Evolutionary conservation across 768 basidiomycete genomes (phyloP).

Genomic region (Leccinum sublutescens): DNA sequence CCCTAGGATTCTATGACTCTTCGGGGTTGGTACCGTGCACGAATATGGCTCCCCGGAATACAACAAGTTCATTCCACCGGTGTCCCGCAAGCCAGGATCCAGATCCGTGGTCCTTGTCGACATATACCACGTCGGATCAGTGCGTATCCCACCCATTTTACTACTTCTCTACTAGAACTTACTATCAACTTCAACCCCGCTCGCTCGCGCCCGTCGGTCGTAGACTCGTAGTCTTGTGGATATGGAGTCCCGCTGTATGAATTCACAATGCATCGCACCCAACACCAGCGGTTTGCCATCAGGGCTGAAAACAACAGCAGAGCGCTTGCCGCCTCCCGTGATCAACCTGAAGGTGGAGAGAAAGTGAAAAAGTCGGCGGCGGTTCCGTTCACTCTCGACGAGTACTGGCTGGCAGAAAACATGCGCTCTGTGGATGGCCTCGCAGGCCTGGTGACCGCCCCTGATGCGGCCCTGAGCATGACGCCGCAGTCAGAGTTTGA

Average conservation of each 20-base stretch:
- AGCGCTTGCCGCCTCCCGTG: slow-evolving; percentile 7
- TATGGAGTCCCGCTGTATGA: slow-evolving; percentile 61
- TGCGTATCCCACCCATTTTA: slow-evolving; percentile 18
- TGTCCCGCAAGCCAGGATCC: slow-evolving; percentile 54
- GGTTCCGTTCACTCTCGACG: slow-evolving; percentile 41
- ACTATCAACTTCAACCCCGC: background rate
- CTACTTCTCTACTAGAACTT: background rate
- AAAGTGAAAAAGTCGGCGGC: background rate
- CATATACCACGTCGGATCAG: slow-evolving; percentile 54
- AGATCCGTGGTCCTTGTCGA: slow-evolving; percentile 60
- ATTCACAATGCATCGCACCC: slow-evolving; percentile 56
- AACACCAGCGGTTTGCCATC: slow-evolving; percentile 40
- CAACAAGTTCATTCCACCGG: slow-evolving; percentile 46
- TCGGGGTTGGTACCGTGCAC: slow-evolving; percentile 56
- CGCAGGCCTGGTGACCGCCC: slow-evolving; percentile 41
- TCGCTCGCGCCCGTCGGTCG: too few species aligned
- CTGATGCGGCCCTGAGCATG: slow-evolving; percentile 15
- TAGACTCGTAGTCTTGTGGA: slow-evolving; percentile 68
- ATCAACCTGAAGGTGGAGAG: background rate
- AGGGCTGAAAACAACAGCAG: slow-evolving; percentile 44
- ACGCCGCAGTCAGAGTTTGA: slow-evolving; percentile 19
- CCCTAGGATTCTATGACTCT: slow-evolving; percentile 57
- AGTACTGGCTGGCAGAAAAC: slow-evolving; percentile 54
- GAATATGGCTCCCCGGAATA: slow-evolving; percentile 66
- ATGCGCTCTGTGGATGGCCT: slow-evolving; percentile 57